Percentiles rank a stretch among this genome's conserved stretches.
These are phyloP conservation scores for Buxus sempervirens DNA, from an alignment of 164 flowering plant species.

Conservation along the genomic window DNA sequence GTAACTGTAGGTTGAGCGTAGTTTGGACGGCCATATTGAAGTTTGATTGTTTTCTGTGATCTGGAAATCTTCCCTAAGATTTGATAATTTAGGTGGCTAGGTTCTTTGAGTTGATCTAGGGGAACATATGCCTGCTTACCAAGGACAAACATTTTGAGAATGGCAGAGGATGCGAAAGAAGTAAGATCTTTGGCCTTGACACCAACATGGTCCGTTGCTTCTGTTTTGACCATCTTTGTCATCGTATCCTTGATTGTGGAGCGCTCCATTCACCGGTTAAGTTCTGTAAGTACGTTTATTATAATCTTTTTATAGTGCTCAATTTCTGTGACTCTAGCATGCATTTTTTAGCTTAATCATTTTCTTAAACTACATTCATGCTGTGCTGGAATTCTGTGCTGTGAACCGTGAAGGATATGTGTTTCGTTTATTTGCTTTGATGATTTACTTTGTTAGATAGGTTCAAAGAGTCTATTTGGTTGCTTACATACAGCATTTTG, in stretches of 20 bases:
- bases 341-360: background rate
- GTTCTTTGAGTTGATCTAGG: background rate
- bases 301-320: no score
- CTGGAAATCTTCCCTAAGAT: background rate
- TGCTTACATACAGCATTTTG: no score
- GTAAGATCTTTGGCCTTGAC: slow-evolving; percentile 84
- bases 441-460: no score
- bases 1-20: background rate
- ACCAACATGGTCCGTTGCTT: slow-evolving; percentile 98
- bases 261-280: slow-evolving; percentile 81
- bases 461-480: no score
- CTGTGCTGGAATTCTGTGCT: background rate
- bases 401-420: no score
- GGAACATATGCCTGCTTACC: no score
- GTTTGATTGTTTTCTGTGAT: background rate
- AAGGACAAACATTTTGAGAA: slow-evolving; percentile 12
- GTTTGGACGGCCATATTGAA: background rate
- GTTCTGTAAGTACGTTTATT: slow-evolving; percentile 68
- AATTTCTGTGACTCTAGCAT: no score
- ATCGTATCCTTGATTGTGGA: slow-evolving; percentile 89
- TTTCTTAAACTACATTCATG: background rate
- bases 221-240: slow-evolving; percentile 84
- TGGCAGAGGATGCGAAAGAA: slow-evolving; percentile 46
- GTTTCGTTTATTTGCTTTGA: no score
- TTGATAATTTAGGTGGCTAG: background rate